Evolutionary conservation across 306 rosid genomes (phyloP), one percentile per base, ranked within the genome.

Genomic region (Dryas octopetala): DNA sequence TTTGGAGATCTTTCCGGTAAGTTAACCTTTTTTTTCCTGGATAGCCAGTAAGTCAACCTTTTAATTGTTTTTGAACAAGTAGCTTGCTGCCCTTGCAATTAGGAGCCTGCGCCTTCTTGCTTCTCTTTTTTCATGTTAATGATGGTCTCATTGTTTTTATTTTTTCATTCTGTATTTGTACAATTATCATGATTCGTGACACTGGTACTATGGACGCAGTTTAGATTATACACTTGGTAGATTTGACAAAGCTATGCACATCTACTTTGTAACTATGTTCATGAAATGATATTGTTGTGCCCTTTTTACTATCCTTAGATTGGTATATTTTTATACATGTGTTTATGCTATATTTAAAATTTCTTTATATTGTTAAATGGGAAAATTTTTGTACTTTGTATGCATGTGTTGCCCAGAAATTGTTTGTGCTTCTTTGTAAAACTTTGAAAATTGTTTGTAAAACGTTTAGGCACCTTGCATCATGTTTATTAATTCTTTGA

Each of bases 1-100:
- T 87, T 79, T 96, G 75, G 99, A 96, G 87, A 96, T 96, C 67
- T 92, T 89, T 82, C 86, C 85, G 59, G 97, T 96, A 79, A 81
- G 93, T 66, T 63, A 4, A 58, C 10, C 54, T 32, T 32, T 32
- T 32, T 32, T 32, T 32, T 32, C 38, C 38, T 0, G 38, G 38
- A 32, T 32, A 32, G 38, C 85, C 85, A 62, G 97, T 96, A 79
- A 79, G 93, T 66, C 58, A 4, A 58, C 10, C 54, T 43, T 51
- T 40, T 62, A 28, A 2, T 49, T 23, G 44, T 58, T 13, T 66
- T 43, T 23, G n/a, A 12, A 47, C 46, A 57, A 44, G 49, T 43
- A 45, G 26, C 26, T 71, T 58, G 9, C 17, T 38, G 67, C 48
- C 77, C 26, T 75, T 75, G 58, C 16, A 59, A 60, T 58, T 58